These are phyloP conservation scores for Vinca minor DNA, from an alignment of 257 asterid species.

Conservation along the genomic window DNA sequence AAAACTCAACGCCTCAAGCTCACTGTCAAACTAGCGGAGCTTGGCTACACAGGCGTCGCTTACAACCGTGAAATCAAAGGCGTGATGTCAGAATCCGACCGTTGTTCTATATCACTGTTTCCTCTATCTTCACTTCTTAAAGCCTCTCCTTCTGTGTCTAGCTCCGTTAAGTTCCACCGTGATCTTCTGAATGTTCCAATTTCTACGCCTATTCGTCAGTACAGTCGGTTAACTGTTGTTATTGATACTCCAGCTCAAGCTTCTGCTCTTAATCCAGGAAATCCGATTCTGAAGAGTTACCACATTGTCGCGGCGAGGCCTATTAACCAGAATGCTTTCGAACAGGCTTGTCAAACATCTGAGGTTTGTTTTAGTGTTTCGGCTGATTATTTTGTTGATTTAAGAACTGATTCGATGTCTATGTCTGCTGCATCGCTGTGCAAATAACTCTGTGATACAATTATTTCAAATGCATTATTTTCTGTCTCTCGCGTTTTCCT, in stretches of 20 bases:
- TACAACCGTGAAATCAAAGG: constrained; percentile 77
- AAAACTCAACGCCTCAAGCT: constrained; percentile 66
- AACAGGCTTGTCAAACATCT: constrained; percentile 67
- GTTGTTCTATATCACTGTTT: constrained; percentile 50
- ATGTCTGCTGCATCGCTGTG: neutral
- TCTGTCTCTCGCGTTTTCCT: neutral
- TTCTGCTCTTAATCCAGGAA: constrained; percentile 56
- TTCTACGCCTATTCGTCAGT: constrained; percentile 72
- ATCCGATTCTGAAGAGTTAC: constrained; percentile 60
- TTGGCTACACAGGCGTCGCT: constrained; percentile 81
- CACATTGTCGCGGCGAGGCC: constrained; percentile 77
- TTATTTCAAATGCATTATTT: neutral
- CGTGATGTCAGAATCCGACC: constrained; percentile 77
- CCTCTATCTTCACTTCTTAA: constrained; percentile 50
- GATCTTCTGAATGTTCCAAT: constrained; percentile 51
- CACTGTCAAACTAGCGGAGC: constrained; percentile 57
- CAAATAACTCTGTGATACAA: no score
- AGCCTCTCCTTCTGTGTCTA: constrained; percentile 40
- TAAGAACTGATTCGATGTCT: neutral
- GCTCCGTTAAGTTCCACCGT: constrained; percentile 57
- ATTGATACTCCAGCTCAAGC: constrained; percentile 56
- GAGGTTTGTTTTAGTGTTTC: constrained; percentile 60
- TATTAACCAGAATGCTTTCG: constrained; percentile 54
- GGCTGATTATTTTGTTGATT: neutral
- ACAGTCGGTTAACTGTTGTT: constrained; percentile 63